A percentile compares a stretch with the other conserved stretches of the same genome.
phyloP scores from a whole-genome alignment of 1,139 yeast species.

The Scheffersomyces stambukii region DNA sequence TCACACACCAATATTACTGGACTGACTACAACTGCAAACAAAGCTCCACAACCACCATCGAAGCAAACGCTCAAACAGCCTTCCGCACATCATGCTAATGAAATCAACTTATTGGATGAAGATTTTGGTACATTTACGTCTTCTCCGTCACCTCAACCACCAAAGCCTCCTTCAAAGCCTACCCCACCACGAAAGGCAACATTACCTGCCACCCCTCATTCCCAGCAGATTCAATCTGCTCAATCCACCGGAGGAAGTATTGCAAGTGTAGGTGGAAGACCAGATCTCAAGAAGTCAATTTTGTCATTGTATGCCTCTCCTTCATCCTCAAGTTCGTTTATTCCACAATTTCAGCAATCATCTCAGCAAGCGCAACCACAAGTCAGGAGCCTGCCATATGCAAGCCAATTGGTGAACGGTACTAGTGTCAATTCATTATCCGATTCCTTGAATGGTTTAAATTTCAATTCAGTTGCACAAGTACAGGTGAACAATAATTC shows the following conservation, averaged over 20 bases:
- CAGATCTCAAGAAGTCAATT: slow-evolving; percentile 84
- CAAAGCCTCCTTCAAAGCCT: slow-evolving; percentile 5
- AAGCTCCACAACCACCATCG: background rate
- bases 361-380: slow-evolving; percentile 7
- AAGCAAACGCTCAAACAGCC: background rate
- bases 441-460: slow-evolving; percentile 34
- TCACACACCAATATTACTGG: background rate
- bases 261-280: slow-evolving; percentile 24
- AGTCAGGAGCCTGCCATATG: too few relatives aligned
- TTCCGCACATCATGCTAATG: background rate
- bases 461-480: too few relatives aligned
- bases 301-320: slow-evolving; percentile 83
- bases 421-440: slow-evolving; percentile 18
- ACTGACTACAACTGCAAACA: background rate
- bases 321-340: slow-evolving; percentile 33
- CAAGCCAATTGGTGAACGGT: too few relatives aligned
- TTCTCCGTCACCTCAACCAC: slow-evolving; percentile 16
- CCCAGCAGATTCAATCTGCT: slow-evolving; percentile 17
- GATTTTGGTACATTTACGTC: slow-evolving; percentile 42
- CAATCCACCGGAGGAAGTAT: slow-evolving; percentile 36
- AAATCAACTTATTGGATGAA: slow-evolving; percentile 25
- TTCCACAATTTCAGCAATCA: slow-evolving; percentile 20
- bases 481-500: slow-evolving; percentile 4
- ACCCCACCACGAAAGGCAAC: slow-evolving; percentile 8
- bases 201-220: background rate